These are phyloP conservation scores for Westerdykella ornata DNA, from an alignment of 2,329 filamentous ascomycete species.

Conservation along the genomic window DNA sequence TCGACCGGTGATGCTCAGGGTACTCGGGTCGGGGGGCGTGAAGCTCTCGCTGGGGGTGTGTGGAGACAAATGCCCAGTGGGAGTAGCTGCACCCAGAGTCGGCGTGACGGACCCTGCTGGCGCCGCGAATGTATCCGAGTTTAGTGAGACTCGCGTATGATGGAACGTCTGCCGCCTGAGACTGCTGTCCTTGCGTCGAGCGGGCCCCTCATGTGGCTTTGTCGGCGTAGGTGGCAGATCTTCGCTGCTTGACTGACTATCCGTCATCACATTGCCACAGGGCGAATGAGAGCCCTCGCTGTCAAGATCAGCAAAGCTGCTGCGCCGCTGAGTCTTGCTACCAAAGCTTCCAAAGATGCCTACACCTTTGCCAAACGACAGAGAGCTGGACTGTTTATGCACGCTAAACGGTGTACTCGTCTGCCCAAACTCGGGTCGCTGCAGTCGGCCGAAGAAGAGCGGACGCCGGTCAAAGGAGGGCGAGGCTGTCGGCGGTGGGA, in stretches of 20 bases:
- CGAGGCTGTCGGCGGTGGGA: constrained; percentile 53
- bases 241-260: constrained; percentile 55
- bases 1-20: constrained; percentile 67
- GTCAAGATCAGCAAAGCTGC: constrained; percentile 75
- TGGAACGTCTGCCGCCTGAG: constrained; percentile 46
- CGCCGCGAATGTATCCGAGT: constrained; percentile 43
- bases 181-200: constrained; percentile 46
- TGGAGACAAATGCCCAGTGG: constrained; percentile 58
- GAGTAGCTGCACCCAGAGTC: constrained; percentile 5
- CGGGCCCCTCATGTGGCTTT: constrained; percentile 54
- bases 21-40: constrained; percentile 71
- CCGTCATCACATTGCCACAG: constrained; percentile 45
- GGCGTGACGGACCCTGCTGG: constrained; percentile 37
- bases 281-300: constrained; percentile 64
- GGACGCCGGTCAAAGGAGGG: constrained; percentile 39
- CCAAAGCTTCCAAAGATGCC: constrained; percentile 57
- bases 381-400: constrained; percentile 55
- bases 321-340: constrained; percentile 48
- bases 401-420: constrained; percentile 77
- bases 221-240: constrained; percentile 93
- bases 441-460: constrained; percentile 57
- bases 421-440: constrained; percentile 66
- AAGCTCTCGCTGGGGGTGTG: constrained; percentile 73
- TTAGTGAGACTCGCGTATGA: constrained; percentile 40
- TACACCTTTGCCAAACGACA: constrained; percentile 59